Evolutionary conservation across 116 monocot species (phyloP).

Genomic region (Posidonia oceanica): DNA sequence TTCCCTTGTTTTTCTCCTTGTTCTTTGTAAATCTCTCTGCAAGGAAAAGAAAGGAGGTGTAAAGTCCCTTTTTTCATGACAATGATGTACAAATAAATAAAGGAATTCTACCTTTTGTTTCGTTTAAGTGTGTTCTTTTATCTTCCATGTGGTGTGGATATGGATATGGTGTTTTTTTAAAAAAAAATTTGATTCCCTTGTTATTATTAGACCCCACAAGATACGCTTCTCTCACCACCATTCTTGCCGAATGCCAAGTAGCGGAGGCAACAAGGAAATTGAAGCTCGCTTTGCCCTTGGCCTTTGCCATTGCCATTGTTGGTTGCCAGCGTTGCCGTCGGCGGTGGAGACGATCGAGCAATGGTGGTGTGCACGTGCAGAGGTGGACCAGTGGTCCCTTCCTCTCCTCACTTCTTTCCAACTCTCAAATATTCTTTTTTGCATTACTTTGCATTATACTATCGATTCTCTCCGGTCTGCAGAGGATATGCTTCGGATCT

Average conservation of each 20-base stretch:
- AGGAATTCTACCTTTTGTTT: not conserved
- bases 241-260: not conserved
- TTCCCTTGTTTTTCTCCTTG: not conserved
- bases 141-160: not conserved
- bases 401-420: no score
- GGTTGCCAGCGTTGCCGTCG: no score
- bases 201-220: no score
- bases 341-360: not conserved
- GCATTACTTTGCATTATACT: not conserved
- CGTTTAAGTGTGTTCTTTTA: not conserved
- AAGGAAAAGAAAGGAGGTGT: not conserved
- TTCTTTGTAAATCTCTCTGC: not conserved
- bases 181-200: no score
- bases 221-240: no score
- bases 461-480: not conserved
- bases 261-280: not conserved
- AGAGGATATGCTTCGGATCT: not conserved
- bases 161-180: not conserved
- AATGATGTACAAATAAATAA: not conserved
- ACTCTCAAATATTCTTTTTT: no score
- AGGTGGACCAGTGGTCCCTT: not conserved
- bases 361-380: constrained; percentile 1
- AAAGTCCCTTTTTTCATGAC: not conserved
- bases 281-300: not conserved
- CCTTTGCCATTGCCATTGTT: not conserved